These are phyloP conservation scores for Phytophthora colocasiae DNA, from an alignment of 352 stramenopile genomes.

Conservation along the genomic window DNA sequence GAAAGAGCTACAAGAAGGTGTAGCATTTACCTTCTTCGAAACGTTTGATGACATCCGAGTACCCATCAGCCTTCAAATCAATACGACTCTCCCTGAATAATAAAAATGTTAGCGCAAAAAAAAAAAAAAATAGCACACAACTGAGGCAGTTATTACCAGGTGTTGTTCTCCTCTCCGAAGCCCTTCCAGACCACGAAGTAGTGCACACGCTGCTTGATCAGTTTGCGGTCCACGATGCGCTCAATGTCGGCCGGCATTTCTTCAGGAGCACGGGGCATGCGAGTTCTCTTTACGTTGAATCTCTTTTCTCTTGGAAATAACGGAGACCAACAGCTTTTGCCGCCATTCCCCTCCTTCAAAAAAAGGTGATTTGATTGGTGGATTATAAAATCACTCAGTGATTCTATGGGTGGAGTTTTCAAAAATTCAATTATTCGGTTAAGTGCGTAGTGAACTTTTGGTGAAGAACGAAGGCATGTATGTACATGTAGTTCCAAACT, in stretches of 20 bases:
- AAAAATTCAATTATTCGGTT: background rate
- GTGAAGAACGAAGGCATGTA: too few relatives aligned
- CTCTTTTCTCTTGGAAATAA: constrained; percentile 17
- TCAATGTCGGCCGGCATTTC: constrained; percentile 76
- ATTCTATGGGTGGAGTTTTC: constrained; percentile 2
- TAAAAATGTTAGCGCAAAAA: background rate
- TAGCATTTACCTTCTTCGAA: constrained; percentile 62
- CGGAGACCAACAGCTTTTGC: constrained; percentile 29
- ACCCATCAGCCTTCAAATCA: constrained; percentile 80
- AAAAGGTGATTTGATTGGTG: constrained; percentile 14
- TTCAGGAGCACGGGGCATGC: background rate
- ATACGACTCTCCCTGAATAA: constrained; percentile 78
- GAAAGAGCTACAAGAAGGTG: too few relatives aligned
- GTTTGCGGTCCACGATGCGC: constrained; percentile 84
- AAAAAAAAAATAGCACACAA: constrained; percentile 4
- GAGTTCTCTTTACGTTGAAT: background rate
- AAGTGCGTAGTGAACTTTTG: too few relatives aligned
- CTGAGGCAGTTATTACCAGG: constrained; percentile 50
- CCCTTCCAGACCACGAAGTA: constrained; percentile 86
- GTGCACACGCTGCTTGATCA: constrained; percentile 81
- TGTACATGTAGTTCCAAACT: too few relatives aligned
- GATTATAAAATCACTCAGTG: background rate
- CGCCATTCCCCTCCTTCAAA: constrained; percentile 15
- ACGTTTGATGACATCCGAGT: constrained; percentile 70
- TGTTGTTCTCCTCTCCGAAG: constrained; percentile 86